These are phyloP conservation scores for Lactarius indigo DNA, from an alignment of 768 basidiomycete genomes.

Conservation along the genomic window DNA sequence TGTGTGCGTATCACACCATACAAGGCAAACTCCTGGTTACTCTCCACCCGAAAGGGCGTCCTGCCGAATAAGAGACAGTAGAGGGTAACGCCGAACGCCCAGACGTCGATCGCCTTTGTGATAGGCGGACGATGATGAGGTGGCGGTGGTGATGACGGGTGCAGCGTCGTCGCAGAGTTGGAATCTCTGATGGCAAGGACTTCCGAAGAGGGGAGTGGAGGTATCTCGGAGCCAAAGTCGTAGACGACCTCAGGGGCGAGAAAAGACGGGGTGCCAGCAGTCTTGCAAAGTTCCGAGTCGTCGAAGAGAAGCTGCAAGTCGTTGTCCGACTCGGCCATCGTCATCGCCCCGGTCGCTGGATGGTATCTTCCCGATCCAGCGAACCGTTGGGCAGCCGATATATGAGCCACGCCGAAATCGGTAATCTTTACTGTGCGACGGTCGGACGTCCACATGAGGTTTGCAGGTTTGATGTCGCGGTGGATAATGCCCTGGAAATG, in stretches of 20 bases:
- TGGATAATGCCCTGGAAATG: constrained; percentile 98
- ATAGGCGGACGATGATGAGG: constrained; percentile 49
- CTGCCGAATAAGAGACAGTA: constrained; percentile 91
- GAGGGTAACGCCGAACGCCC: constrained; percentile 95
- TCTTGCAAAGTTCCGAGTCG: constrained; percentile 83
- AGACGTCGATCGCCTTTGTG: constrained; percentile 93
- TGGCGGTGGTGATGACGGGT: constrained; percentile 22
- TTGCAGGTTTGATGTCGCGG: constrained; percentile 98
- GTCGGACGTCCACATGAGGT: constrained; percentile 87
- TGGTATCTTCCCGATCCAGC: constrained; percentile 50
- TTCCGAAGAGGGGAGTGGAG: constrained; percentile 28
- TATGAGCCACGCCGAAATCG: constrained; percentile 97
- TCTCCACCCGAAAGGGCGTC: constrained; percentile 68
- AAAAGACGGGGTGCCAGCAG: constrained; percentile 94
- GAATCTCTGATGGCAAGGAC: constrained; percentile 36
- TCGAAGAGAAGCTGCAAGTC: constrained; percentile 69
- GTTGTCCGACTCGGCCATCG: constrained; percentile 26
- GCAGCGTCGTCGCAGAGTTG: constrained; percentile 32
- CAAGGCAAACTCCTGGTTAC: constrained; percentile 62
- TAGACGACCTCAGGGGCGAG: constrained; percentile 93
- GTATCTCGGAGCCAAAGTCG: constrained; percentile 40
- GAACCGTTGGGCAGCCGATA: constrained; percentile 83
- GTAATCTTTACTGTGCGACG: constrained; percentile 91
- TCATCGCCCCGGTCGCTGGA: background rate
- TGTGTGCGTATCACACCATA: constrained; percentile 76